Evolutionary conservation across 495 filamentous ascomycete species (phyloP).

Genomic region (Hypoxylon cercidicola): DNA sequence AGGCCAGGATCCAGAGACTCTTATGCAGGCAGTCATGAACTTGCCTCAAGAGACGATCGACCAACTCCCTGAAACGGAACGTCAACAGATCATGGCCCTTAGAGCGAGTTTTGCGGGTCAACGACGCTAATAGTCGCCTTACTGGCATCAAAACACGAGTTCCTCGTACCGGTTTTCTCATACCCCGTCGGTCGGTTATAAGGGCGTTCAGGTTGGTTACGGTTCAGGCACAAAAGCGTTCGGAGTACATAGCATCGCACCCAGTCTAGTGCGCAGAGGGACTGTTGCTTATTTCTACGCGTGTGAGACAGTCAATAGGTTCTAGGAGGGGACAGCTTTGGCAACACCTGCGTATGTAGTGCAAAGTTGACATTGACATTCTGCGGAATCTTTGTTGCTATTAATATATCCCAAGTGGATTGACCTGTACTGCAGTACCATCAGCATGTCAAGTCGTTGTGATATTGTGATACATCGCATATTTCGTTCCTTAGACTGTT

Average conservation of each 20-base stretch:
- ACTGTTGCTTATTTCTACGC: background rate
- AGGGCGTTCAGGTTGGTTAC: conserved; percentile 34
- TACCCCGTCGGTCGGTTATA: conserved; percentile 33
- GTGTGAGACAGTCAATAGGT: background rate
- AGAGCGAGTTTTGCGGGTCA: conserved; percentile 47
- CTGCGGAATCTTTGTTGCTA: background rate
- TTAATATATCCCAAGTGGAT: background rate
- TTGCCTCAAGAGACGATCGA: conserved; percentile 82
- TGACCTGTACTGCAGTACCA: background rate
- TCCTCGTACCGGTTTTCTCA: conserved; percentile 23
- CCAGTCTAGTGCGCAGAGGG: background rate
- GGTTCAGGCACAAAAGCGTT: conserved; percentile 30
- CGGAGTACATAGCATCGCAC: conserved; percentile 11
- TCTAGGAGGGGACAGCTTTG: background rate
- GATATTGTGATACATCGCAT: background rate
- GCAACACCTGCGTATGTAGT: background rate
- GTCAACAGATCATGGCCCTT: conserved; percentile 79
- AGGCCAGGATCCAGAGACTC: conserved; percentile 67
- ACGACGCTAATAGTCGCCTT: conserved; percentile 22
- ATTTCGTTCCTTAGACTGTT: background rate
- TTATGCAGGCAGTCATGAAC: conserved; percentile 78
- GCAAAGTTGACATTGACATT: background rate
- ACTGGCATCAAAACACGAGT: background rate
- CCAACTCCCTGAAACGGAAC: conserved; percentile 74
- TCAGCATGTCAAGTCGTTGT: background rate